Evolutionary conservation across 73 alveolate species (phyloP), one percentile per base, ranked within the genome.

Genomic region (Symbiodinium pilosum): DNA sequence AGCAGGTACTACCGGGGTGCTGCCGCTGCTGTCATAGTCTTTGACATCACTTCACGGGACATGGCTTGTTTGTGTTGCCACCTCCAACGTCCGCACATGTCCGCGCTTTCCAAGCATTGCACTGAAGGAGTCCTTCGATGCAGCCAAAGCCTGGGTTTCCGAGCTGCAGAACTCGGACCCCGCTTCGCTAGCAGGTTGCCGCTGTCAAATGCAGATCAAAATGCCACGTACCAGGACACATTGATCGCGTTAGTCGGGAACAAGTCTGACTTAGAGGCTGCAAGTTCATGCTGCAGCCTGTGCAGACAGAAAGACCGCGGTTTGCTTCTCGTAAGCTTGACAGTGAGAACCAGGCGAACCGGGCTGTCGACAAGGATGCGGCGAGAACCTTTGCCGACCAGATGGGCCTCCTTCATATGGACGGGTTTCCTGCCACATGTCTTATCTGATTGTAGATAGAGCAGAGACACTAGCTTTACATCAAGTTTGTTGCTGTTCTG

Each of bases 191-290:
- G 36, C 14, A 40, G 59, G 21, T 47, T 59, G 77, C 3, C 51
- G 41, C 1, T 11, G n/a, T 26, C 28, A 30, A 21, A 0, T 21
- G 3, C 16, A 43, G 44, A 30, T 30, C n/a, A n/a, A n/a, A n/a
- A 34, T 1, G 42, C 40, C 38, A 32, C 83, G n/a, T 9, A 20
- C 64, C 52, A 91, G 97, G 97, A 91, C 97, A 91, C 97, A n/a
- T 43, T 91, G 88, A 91, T 91, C 38, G 99, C 99, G 32, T 39
- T 99, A 47, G 99, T 99, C 3, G 99, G 99, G 69, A 99, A 99
- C 99, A 99, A 99, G 94, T 43, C 56, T 20, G 99, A 99, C 87
- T 96, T 99, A 93, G 99, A 99, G 98, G 99, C 85, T 64, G 81
- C 20, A 54, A 54, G 20, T 54, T n/a, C 20, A 54, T 54, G 32